Evolutionary conservation across 2,329 filamentous ascomycete species (phyloP).

Genomic region (Dactylonectria estremocensis): DNA sequence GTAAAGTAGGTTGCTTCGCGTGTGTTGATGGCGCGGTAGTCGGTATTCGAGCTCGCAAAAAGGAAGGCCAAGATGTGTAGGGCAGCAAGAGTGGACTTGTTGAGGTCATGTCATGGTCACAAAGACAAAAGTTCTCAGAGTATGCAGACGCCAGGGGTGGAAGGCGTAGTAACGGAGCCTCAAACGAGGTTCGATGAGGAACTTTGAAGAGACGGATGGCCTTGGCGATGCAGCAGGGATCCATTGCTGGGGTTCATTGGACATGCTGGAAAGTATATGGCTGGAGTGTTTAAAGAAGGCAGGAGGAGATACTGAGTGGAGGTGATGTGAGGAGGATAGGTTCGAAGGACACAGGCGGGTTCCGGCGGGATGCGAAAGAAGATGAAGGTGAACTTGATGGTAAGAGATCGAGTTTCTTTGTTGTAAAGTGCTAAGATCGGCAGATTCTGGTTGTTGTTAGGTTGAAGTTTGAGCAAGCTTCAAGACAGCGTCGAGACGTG

Average conservation of each 20-base stretch:
- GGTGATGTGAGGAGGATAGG: not conserved
- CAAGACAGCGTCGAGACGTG: not conserved
- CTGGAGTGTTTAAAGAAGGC: not conserved
- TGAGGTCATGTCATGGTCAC: slow-evolving; percentile 21
- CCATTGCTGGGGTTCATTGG: not conserved
- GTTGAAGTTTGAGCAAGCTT: not conserved
- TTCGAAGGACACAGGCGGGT: not conserved
- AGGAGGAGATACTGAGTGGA: not conserved
- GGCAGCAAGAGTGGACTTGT: slow-evolving; percentile 17
- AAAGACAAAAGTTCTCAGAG: slow-evolving; percentile 44
- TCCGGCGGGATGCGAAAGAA: not conserved
- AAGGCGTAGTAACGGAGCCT: slow-evolving; percentile 21
- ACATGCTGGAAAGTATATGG: not conserved
- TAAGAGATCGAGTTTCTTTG: not conserved
- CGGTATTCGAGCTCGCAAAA: slow-evolving; percentile 39
- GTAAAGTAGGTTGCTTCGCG: slow-evolving; percentile 24
- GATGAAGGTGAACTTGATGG: not conserved
- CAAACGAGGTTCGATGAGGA: slow-evolving; percentile 23
- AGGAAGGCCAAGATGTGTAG: slow-evolving; percentile 40
- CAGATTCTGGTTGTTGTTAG: not conserved
- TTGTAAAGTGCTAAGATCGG: not conserved
- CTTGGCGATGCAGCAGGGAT: slow-evolving; percentile 36
- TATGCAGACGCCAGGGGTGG: slow-evolving; percentile 24
- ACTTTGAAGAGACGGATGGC: slow-evolving; percentile 25
- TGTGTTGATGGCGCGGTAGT: slow-evolving; percentile 27